Base-by-base conservation (phyloP, 768 basidiomycete genomes). In the Xerocomus potaroensis region DNA sequence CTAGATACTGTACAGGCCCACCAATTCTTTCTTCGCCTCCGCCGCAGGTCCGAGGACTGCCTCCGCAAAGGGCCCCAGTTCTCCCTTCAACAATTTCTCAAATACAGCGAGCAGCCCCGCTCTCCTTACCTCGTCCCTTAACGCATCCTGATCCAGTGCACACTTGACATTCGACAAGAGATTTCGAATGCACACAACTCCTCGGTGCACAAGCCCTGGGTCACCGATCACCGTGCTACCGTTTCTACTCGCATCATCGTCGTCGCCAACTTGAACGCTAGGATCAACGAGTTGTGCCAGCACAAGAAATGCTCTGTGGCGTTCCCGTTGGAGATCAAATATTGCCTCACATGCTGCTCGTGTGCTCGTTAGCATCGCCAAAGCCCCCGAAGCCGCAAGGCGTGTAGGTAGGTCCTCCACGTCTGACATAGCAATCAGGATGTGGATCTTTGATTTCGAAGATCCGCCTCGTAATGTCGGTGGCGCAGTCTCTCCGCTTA, bases 341-440 rank as follows among this genome's bases (percentile, higher is more conserved):
- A 95, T 67, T 3, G 73, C 69, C 6, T 65, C 61, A 59, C 90
- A 92, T 10, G 80, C 81, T 24, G 68, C 68, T 1, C 75, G 71
- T 0, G 82, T 77, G 21, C 75, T 71, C 1, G 86, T 85, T 45
- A 99, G 66, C 23, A 83, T 84, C 5, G 95, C 92, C 32, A 97
- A 70, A 3, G 92, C 88, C 15, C 94, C 95, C 0, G 89, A 83
- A 1, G 94, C 91, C n/a, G 95, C 95, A 14, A 90, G 63, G 27
- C 87, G 79, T 3, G 95, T 99, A 7, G 80, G 79, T 8, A 83
- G 42, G 68, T 99, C 96, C 21, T 92, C 84, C 12, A 91, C 81
- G 52, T 93, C 87, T 2, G 88, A 85, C 36, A 99, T 69, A 5
- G 93, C 92, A 32, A 95, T 63, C 18, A 98, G 66, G 30, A 97